Evolutionary conservation across 345 rosid genomes (phyloP), one percentile per base, ranked within the genome.

Genomic region (Atalantia buxifolia): DNA sequence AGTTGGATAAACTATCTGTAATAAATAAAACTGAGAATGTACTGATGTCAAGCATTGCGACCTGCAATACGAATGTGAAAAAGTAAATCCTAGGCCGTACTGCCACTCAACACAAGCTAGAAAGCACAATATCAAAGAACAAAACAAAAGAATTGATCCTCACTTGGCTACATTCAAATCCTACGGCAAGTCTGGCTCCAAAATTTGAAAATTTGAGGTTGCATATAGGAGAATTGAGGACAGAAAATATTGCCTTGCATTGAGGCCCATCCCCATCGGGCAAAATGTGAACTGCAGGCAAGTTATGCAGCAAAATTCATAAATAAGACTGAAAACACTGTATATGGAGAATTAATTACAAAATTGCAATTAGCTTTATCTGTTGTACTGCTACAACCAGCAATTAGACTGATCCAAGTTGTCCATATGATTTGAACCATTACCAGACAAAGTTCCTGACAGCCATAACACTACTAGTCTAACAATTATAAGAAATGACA

Each of bases 101-200:
- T 69, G 69, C n/a, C 18, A 55, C 30, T 27, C 63, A 66, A 59
- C 30, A 50, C 35, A 48, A 72, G 56, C 31, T 62, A 18, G 36
- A 24, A 16, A n/a, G 9, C n/a, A 55, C 24, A 38, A 40, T 19
- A 33, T 62, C 40, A 48, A 42, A 24, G 40, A 36, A 64, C 27
- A 66, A 78, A 66, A 63, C 18, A 6, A 62, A 18, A 74, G 13
- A 67, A 71, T 57, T 79, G 74, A 85, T 72, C 84, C 87, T 74
- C 75, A 94, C 98, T 85, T 74, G 85, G 81, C 95, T 95, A 87
- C 95, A 90, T 69, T 87, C 83, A 89, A 89, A 93, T 74, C 95
- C 98, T 36, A 93, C 95, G 55, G 89, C 93, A 77, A 95, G 94
- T 86, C 82, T 88, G 78, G 73, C 77, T 76, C 91, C 89, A 81